Conservation (phyloP, 176 grass and related monocot genomes). For the Tillandsia fasciculata region DNA sequence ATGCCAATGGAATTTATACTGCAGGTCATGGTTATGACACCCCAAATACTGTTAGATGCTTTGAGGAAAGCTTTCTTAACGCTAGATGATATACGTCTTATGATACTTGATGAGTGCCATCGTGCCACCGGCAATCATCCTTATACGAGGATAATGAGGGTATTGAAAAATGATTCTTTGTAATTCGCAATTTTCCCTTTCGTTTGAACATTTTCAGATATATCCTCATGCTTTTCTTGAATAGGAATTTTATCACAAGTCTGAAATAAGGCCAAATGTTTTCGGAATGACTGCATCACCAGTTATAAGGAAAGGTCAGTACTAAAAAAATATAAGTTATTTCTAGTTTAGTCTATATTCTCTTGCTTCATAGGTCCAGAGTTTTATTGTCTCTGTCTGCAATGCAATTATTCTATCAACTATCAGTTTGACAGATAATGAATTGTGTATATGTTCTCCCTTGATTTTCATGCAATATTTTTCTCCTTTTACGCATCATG, state of each 20-base stretch:
- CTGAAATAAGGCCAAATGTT: constrained; percentile 46
- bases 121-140: constrained; percentile 73
- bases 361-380: neutral
- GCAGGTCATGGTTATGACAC: constrained; percentile 91
- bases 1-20: constrained; percentile 11
- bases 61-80: constrained; percentile 67
- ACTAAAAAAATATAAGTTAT: neutral
- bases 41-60: constrained; percentile 70
- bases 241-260: constrained; percentile 81
- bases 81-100: constrained; percentile 47
- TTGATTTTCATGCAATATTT: neutral
- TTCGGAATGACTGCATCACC: constrained; percentile 88
- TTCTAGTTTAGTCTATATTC: neutral
- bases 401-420: too few relatives aligned
- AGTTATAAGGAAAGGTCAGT: constrained; percentile 73
- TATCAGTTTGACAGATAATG: too few relatives aligned
- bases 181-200: constrained; percentile 10
- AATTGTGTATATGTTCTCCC: neutral
- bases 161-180: constrained; percentile 21
- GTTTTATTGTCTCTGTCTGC: too few relatives aligned
- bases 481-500: neutral
- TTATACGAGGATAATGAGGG: constrained; percentile 88
- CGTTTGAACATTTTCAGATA: neutral
- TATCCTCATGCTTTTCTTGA: constrained; percentile 6
- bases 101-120: constrained; percentile 95